These are phyloP conservation scores for Phlegmacium glaucopus DNA, from an alignment of 768 basidiomycete species.

Conservation along the genomic window DNA sequence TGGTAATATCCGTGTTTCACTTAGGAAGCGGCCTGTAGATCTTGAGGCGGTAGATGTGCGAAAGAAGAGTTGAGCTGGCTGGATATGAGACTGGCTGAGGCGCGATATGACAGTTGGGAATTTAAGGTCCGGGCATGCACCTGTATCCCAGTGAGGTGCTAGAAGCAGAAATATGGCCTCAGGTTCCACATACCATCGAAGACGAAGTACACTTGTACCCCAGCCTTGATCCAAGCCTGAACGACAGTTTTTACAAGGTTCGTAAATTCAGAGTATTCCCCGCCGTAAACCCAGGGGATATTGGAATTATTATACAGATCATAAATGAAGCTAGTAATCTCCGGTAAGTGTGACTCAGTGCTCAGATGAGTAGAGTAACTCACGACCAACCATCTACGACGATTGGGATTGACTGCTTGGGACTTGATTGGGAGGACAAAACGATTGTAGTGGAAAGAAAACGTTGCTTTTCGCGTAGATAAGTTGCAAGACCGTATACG, in stretches of 20 bases:
- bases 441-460: constrained; percentile 32
- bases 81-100: constrained; percentile 51
- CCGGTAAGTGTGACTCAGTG: constrained; percentile 8
- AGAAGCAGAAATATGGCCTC: constrained; percentile 11
- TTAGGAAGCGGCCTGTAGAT: constrained; percentile 60
- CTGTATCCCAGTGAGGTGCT: constrained; percentile 31
- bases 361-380: constrained; percentile 33
- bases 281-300: constrained; percentile 84
- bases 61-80: constrained; percentile 72
- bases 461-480: constrained; percentile 46
- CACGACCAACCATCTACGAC: constrained; percentile 89
- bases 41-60: constrained; percentile 57
- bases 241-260: constrained; percentile 48
- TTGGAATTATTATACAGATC: constrained; percentile 54
- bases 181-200: constrained; percentile 65
- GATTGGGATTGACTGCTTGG: constrained; percentile 37
- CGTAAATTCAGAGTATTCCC: constrained; percentile 64
- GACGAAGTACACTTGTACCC: constrained; percentile 67
- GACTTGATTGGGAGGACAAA: constrained; percentile 10
- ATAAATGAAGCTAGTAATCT: constrained; percentile 65
- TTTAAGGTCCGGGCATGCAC: constrained; percentile 69
- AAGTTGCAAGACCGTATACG: constrained; percentile 51
- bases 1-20: constrained; percentile 72
- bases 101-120: constrained; percentile 64
- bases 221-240: constrained; percentile 64